phyloP scores from a whole-genome alignment of 2,329 filamentous ascomycete species.

The Phaeosphaeria sp. region DNA sequence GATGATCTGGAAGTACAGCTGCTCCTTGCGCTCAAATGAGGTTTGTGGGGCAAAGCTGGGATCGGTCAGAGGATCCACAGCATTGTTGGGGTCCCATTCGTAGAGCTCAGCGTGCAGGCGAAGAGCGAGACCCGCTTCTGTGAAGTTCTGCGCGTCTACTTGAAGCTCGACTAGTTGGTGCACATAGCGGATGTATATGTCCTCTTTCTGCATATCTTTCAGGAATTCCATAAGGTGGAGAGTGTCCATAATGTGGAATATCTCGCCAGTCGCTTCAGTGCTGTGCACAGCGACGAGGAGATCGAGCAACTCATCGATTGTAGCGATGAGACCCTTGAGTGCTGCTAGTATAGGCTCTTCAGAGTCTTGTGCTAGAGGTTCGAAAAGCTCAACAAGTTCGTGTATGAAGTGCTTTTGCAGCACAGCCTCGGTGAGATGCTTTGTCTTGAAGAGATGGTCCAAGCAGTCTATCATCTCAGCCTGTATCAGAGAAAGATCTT shows the following conservation, averaged over 20 bases:
- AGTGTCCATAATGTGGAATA: constrained; percentile 84
- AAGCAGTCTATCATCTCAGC: constrained; percentile 96
- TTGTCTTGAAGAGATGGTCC: constrained; percentile 87
- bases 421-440: constrained; percentile 84
- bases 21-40: constrained; percentile 90
- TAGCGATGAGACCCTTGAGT: constrained; percentile 79
- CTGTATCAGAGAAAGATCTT: constrained; percentile 89
- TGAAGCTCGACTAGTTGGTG: constrained; percentile 87
- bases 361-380: constrained; percentile 68
- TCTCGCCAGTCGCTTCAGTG: constrained; percentile 74
- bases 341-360: constrained; percentile 79
- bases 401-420: constrained; percentile 91
- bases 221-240: constrained; percentile 94
- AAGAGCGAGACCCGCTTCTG: constrained; percentile 87
- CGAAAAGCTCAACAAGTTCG: constrained; percentile 83
- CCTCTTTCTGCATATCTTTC: constrained; percentile 94
- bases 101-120: constrained; percentile 92
- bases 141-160: constrained; percentile 75
- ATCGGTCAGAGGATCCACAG: constrained; percentile 71
- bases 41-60: constrained; percentile 83
- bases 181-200: constrained; percentile 95
- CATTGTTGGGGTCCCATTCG: constrained; percentile 80
- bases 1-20: constrained; percentile 92
- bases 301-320: constrained; percentile 88
- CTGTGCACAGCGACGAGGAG: constrained; percentile 89